Evolutionary conservation across 2,329 filamentous ascomycete genomes (phyloP), one percentile per base, ranked within the genome.

Genomic region (Neonectria sp.): DNA sequence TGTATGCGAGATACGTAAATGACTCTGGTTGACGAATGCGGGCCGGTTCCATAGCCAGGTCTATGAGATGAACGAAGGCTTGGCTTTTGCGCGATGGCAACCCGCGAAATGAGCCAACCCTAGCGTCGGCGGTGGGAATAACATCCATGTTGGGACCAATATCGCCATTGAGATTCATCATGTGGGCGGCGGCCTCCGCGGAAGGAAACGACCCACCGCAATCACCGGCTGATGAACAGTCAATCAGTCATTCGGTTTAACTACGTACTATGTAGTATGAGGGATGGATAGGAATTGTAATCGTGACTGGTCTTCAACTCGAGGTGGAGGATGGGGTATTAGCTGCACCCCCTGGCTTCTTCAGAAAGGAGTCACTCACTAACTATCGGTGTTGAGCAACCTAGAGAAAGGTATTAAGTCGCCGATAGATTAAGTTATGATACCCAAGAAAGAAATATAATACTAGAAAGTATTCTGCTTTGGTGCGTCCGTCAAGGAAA

Each of bases 1-100:
- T 88, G 0, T 87, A 81, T 74, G 82, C 87, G 2, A 79, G 77
- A 69, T 88, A 87, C 70, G 73, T 84, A 37, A 79, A 80, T 60
- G 84, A 86, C 65, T 33, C 24, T 1, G 31, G 4, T 12, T 55
- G 31, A 59, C 37, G 35, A 37, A 37, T 37, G 13, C 15, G 35
- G 13, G 35, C 5, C 37, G 37, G 15, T n/a, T 17, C 37, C 37
- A 40, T 40, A 15, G 37, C 15, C 37, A 40, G 37, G 15, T 40
- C 8, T 6, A n/a, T n/a, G 37, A 45, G 40, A 21, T 24, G n/a
- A 45, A 12, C 40, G 40, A n/a, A 3, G 37, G n/a, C 40, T 12
- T 24, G 40, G 40, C 37, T 45, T 24, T 45, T 24, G n/a, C 40
- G 40, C 40, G 40, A 45, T 45, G 40, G 37, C 37, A 40, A 15